A percentile compares a stretch with the other conserved stretches of the same genome.
Evolutionary conservation across 2,329 filamentous ascomycete genomes (phyloP).

Genomic region (Penicillium polonicum): DNA sequence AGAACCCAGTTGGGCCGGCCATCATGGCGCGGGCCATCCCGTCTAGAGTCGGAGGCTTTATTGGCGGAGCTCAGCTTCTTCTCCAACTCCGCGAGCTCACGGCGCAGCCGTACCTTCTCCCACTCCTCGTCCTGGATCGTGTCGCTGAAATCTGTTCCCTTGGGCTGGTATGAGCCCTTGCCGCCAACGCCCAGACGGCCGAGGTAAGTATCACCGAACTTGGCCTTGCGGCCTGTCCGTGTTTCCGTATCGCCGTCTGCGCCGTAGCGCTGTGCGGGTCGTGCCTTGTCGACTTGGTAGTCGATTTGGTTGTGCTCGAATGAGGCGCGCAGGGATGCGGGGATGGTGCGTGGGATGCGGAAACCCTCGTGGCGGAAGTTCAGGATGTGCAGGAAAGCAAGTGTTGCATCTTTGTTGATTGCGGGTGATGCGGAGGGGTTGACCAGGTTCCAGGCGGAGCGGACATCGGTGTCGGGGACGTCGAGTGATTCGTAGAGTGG

Average conservation of each 20-base stretch:
- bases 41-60: slow-evolving; percentile 64
- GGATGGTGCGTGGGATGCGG: slow-evolving; percentile 87
- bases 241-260: slow-evolving; percentile 76
- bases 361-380: slow-evolving; percentile 94
- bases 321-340: slow-evolving; percentile 81
- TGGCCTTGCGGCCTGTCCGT: slow-evolving; percentile 83
- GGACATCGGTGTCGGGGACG: slow-evolving; percentile 73
- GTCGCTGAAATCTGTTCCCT: slow-evolving; percentile 85
- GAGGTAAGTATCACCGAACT: slow-evolving; percentile 96
- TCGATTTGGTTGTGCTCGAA: slow-evolving; percentile 97
- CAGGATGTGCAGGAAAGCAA: slow-evolving; percentile 94
- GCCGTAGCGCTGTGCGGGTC: slow-evolving; percentile 73
- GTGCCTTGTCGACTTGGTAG: slow-evolving; percentile 82
- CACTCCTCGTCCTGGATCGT: slow-evolving; percentile 87
- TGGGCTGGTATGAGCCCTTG: slow-evolving; percentile 73
- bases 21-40: slow-evolving; percentile 56
- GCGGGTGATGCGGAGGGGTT: slow-evolving; percentile 80
- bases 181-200: slow-evolving; percentile 77
- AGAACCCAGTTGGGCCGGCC: slow-evolving; percentile 81
- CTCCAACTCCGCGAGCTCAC: slow-evolving; percentile 86
- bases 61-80: slow-evolving; percentile 83
- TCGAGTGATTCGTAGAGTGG: slow-evolving; percentile 73
- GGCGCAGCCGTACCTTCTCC: slow-evolving; percentile 94
- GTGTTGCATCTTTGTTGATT: slow-evolving; percentile 91
- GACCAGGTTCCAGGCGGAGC: slow-evolving; percentile 94